Base-by-base conservation (phyloP, 768 basidiomycete genomes). In the Boletus tylopilopsis region DNA sequence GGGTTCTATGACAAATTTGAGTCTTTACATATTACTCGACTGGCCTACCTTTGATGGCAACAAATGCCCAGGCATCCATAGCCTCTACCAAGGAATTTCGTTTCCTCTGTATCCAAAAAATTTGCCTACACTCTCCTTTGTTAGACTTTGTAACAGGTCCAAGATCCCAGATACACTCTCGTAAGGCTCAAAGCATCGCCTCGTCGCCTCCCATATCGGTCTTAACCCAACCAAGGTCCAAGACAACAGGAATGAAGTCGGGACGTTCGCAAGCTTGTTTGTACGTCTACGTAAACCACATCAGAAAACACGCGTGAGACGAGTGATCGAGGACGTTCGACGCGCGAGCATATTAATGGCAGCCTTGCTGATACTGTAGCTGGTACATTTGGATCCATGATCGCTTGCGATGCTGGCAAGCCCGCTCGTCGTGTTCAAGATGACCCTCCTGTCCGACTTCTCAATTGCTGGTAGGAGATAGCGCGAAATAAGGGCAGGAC, bases 161-260 rank as follows among this genome's bases (percentile, higher is more conserved):
- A 71, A 18, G 34, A 68, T 53, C 21, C 52, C 50, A 1, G 60
- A 47, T 1, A 69, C 68, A 46, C 64, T 67, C 45, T 65, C 64
- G 18, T 61, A 53, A 13, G 63, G 62, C 51, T 69, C 64, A 15
- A n/a, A 69, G 47, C 29, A 55, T 37, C 8, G 68, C 72, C 35
- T 55, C 49, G 21, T 55, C 42, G 5, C 70, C 71, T 12, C 72
- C 72, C 69, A 73, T 68, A 13, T 67, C 72, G 58, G 58, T 59
- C 74, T 95, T 96, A 56, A 96, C 94, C 61, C 29, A 30, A 30
- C 29, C 29, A 30, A 13, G 29, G 29, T 30, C 29, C 29, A 30
- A 1, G 29, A 30, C 29, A 5, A 30, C 13, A 30, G 29, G 29
- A 5, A 30, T 30, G 29, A 56, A 18, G n/a, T 60, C 54, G 12